Conservation (phyloP, 2,329 filamentous ascomycete species). For the Falciphora oryzae region DNA sequence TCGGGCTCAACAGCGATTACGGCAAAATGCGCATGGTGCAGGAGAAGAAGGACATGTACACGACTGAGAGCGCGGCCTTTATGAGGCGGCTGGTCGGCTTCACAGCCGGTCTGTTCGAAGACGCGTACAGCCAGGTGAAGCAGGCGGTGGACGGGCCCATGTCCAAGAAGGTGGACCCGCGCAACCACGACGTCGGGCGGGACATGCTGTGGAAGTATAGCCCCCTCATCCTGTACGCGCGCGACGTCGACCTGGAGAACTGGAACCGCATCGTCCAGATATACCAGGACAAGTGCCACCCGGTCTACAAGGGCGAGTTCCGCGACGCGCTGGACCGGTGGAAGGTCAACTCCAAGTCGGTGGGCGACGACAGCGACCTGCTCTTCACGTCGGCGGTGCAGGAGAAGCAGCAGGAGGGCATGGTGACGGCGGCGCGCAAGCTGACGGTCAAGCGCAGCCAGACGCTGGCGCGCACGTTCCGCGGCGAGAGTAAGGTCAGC, state of each 20-base stretch:
- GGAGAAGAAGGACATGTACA: slow-evolving; percentile 89
- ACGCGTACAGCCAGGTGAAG: slow-evolving; percentile 64
- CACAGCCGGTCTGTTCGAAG: slow-evolving; percentile 74
- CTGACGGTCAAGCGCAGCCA: slow-evolving; percentile 92
- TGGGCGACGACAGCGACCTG: slow-evolving; percentile 72
- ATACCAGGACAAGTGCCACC: slow-evolving; percentile 72
- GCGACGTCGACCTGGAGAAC: slow-evolving; percentile 74
- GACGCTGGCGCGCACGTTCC: slow-evolving; percentile 69
- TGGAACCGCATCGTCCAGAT: slow-evolving; percentile 76
- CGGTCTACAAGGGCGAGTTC: slow-evolving; percentile 78
- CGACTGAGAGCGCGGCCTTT: slow-evolving; percentile 69
- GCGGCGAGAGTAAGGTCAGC: slow-evolving; percentile 33
- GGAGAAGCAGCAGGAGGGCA: slow-evolving; percentile 73
- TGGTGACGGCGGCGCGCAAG: slow-evolving; percentile 74
- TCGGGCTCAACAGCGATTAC: slow-evolving; percentile 63
- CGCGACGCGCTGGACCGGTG: slow-evolving; percentile 69
- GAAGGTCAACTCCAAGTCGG: slow-evolving; percentile 73
- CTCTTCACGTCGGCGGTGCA: slow-evolving; percentile 77
- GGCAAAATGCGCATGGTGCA: slow-evolving; percentile 90
- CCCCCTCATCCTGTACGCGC: slow-evolving; percentile 78
- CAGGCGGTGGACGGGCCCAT: slow-evolving; percentile 56
- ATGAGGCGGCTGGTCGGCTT: slow-evolving; percentile 75
- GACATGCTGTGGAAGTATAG: slow-evolving; percentile 81
- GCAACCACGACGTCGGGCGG: slow-evolving; percentile 65
- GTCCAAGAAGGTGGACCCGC: slow-evolving; percentile 62